Base-by-base conservation (phyloP, 1,284 basidiomycete species). In the Tilletia setariae region DNA sequence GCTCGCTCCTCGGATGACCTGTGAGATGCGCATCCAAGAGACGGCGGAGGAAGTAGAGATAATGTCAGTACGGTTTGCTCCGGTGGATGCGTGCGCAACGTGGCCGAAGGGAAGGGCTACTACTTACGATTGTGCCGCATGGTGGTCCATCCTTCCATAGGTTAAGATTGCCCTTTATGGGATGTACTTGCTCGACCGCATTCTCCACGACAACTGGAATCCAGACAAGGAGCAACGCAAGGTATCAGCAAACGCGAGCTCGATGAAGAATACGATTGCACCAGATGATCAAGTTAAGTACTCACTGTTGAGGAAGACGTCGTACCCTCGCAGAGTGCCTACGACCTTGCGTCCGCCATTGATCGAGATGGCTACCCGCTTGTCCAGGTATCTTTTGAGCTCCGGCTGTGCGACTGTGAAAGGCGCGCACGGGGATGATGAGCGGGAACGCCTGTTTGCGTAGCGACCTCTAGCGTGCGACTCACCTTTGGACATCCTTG, bases 291-390 rank as follows among this genome's bases (percentile, higher is more conserved):
- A 40, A 40, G 35, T 6, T 11, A 2, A 7, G 11, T 11, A 61
- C 56, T 11, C 9, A 61, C 56, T 87, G 84, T 99, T 99, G 83
- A 99, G 86, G 86, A 99, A 99, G 78, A 99, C 90, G 86, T 98
- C 96, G 84, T 95, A 98, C 46, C 96, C 96, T 72, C 96, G 90
- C 67, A 98, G 85, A n/a, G 90, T 90, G 68, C 95, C 96, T 84
- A 92, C 93, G 78, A 98, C 91, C 87, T 92, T 93, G 78, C 96
- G 90, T 68, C 93, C 93, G 66, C 94, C 96, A 83, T 99, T 95
- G 7, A 99, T 86, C 85, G 97, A 90, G 80, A 98, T 87, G 84
- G 93, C 94, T 76, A 98, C 86, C 77, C 91, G 91, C 86, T 97
- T 96, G 88, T 99, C 96, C 92, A 98, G 97, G 83, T 96, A 98